Percentiles rank a stretch among this genome's conserved stretches.
phyloP scores from a whole-genome alignment of 2,329 filamentous ascomycete species.

The Xylaria sp. region DNA sequence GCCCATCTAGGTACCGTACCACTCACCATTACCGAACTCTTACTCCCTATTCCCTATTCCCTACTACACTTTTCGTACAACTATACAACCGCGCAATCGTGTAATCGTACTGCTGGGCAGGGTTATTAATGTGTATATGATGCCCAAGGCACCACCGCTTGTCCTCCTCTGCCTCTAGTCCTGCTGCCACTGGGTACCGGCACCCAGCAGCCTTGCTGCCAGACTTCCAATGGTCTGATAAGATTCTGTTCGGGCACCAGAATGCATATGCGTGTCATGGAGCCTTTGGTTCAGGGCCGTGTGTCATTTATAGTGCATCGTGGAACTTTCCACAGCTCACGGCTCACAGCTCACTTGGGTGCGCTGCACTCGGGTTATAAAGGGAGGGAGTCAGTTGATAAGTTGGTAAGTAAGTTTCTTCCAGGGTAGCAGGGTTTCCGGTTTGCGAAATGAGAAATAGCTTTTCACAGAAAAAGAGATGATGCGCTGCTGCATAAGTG shows the following conservation, averaged over 20 bases:
- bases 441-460: slow-evolving; percentile 27
- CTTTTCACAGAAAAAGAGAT: slow-evolving; percentile 8
- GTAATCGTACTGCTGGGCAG: background rate
- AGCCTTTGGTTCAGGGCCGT: slow-evolving; percentile 22
- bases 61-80: background rate
- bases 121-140: slow-evolving; percentile 9
- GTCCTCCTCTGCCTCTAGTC: slow-evolving; percentile 5
- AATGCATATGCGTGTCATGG: slow-evolving; percentile 34
- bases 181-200: slow-evolving; percentile 16
- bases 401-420: background rate
- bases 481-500: slow-evolving; percentile 7
- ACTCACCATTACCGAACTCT: background rate
- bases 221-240: slow-evolving; percentile 23
- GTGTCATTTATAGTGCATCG: slow-evolving; percentile 15
- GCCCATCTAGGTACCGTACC: background rate
- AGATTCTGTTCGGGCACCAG: slow-evolving; percentile 25
- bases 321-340: slow-evolving; percentile 1
- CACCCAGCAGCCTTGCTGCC: slow-evolving; percentile 22
- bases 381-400: background rate
- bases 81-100: background rate
- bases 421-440: background rate
- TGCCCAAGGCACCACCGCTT: slow-evolving; percentile 35
- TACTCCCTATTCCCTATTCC: background rate
- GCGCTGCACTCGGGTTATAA: slow-evolving; percentile 9
- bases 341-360: background rate